Evolutionary conservation across 441 rosid genomes (phyloP).

Genomic region (Jatropha podagrica): DNA sequence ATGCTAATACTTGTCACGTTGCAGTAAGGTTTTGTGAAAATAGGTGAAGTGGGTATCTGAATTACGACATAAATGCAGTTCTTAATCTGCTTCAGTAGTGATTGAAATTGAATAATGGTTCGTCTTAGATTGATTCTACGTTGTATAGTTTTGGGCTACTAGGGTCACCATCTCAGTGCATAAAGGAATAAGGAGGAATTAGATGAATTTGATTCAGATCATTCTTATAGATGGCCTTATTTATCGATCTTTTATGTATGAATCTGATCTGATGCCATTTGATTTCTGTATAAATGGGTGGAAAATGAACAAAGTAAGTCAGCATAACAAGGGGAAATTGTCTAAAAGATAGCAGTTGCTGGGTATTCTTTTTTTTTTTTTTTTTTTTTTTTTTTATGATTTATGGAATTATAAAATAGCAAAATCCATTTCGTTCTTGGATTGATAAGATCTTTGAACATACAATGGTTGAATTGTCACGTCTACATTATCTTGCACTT

Average conservation of each 20-base stretch:
- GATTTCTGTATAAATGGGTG: neutral
- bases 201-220: too few relatives aligned
- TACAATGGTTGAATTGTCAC: neutral
- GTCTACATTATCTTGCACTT: neutral
- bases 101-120: neutral
- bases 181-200: too few relatives aligned
- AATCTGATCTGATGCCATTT: too few relatives aligned
- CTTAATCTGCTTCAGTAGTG: neutral
- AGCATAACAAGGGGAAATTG: neutral
- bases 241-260: too few relatives aligned
- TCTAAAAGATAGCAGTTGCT: neutral
- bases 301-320: neutral
- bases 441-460: neutral
- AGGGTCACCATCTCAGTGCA: neutral
- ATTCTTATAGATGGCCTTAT: too few relatives aligned
- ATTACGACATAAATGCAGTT: neutral
- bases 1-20: too few relatives aligned
- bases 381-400: neutral
- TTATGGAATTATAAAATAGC: neutral
- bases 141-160: neutral
- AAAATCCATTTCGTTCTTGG: neutral
- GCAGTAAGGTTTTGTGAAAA: neutral
- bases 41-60: neutral
- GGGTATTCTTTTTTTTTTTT: neutral
- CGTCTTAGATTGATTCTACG: neutral